Percentiles rank a stretch among this genome's conserved stretches.
Conservation (phyloP, 2,329 filamentous ascomycete species). For the Aurifilum marmelostoma region DNA sequence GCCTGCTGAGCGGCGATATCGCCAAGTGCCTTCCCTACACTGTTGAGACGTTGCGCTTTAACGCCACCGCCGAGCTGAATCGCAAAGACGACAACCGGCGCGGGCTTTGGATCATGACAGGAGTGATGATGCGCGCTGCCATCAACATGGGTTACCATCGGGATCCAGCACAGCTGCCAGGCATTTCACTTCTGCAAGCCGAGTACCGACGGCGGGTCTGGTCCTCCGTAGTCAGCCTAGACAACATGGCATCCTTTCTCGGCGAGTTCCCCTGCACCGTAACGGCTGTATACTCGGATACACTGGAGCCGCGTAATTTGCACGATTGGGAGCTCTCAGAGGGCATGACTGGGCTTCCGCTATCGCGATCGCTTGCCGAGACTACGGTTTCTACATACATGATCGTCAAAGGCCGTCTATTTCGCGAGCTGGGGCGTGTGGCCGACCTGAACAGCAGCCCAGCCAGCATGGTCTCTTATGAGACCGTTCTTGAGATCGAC, state of each 20-base stretch:
- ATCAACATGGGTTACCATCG: conserved; percentile 60
- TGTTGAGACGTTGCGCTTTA: conserved; percentile 56
- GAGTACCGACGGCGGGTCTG: conserved; percentile 45
- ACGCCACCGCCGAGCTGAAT: conserved; percentile 56
- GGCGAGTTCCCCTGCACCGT: conserved; percentile 54
- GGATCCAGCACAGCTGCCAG: conserved; percentile 42
- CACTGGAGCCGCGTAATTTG: conserved; percentile 53
- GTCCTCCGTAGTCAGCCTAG: conserved; percentile 52
- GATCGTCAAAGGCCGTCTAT: conserved; percentile 53
- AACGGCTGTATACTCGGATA: conserved; percentile 51
- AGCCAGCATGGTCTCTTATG: conserved; percentile 28
- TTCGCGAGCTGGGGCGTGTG: conserved; percentile 52
- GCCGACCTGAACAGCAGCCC: conserved; percentile 41
- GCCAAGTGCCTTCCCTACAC: conserved; percentile 54
- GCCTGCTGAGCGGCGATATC: conserved; percentile 54
- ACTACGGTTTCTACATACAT: conserved; percentile 54
- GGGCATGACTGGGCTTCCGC: conserved; percentile 42
- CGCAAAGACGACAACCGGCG: conserved; percentile 55
- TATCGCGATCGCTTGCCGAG: background rate
- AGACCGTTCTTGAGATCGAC: background rate
- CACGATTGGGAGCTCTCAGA: conserved; percentile 58
- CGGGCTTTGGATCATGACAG: conserved; percentile 53
- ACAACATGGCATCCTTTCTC: conserved; percentile 57
- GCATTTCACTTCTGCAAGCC: conserved; percentile 50
- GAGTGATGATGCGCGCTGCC: conserved; percentile 54